Base-by-base conservation (phyloP, 2,329 filamentous ascomycete genomes). In the Apiospora saccharicola region DNA sequence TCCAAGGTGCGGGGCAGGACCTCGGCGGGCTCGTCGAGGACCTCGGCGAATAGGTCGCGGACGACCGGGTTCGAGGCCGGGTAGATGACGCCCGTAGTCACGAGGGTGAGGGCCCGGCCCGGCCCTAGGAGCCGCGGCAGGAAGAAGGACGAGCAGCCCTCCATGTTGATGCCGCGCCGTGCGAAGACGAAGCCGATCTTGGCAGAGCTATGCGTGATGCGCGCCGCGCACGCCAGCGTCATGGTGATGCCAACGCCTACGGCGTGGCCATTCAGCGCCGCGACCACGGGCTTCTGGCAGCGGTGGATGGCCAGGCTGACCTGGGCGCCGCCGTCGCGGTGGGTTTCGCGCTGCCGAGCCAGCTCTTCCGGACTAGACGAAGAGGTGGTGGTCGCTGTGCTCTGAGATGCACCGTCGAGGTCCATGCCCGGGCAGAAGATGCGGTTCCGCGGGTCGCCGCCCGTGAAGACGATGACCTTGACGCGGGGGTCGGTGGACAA, bases 101-200 rank as follows among this genome's bases (percentile, higher is more conserved):
- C 85, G 43, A 93, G 85, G 77, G 92, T 89, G 79, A 92, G 82
- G 0, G 92, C 91, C 74, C 88, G 86, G 19, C 87, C 87, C 71
- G 87, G 84, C 72, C 93, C 93, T 73, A 94, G 87, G 37, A 94
- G 84, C 0, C 91, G 87, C 2, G 93, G 92, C 47, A 95, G 85
- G 84, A 93, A 95, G 81, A 88, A 95, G 12, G 89, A 91, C 69
- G 87, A 90, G 78, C 89, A 91, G 0, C 91, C 92, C 81, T 95
- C 93, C 88, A 93, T 91, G 73, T 90, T 86, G 77, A 95, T 86
- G 0, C 92, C 93, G 61, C 92, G 86, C 37, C 92, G 88, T 34
- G 88, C 86, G 80, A 95, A 95, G 24, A 94, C 92, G 79, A 94
- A 93, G 70, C 92, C 93, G 74, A 94, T 88, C 78, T 92, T 92